Base-by-base conservation (phyloP, 257 asterid genomes). In the Knoxia roxburghii region DNA sequence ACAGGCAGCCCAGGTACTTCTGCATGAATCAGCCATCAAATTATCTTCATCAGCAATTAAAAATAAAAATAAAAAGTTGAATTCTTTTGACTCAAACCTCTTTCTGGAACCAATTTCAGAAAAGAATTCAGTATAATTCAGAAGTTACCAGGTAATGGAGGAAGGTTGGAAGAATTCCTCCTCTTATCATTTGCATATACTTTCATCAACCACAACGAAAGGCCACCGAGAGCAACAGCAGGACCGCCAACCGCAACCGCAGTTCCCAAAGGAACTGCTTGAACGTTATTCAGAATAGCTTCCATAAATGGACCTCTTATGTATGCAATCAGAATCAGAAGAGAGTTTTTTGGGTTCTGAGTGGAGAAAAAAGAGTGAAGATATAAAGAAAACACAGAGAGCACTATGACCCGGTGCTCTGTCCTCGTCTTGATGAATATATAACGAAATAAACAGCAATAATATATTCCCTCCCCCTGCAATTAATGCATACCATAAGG, bases 1-100 rank as follows among this genome's bases (percentile, higher is more conserved):
- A 86, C 76, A 1, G 97, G 96, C 39, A 88, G 45, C 12, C 99
- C 99, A 26, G 93, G 86, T 14, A 93, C 80, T 72, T 69, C 99
- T 90, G 86, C 91, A 84, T 26, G 62, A 79, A 77, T 20, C 10
- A 29, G n/a, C 7, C 30, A 54, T 18, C 32, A 3, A 26, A 3
- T 37, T 29, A 6, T 32, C 40, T 30, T 35, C 55, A 21, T 15
- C 50, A 53, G 20, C 24, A 23, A 18, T n/a, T 30, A 59, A 46
- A 2, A 8, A 2, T 12, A 30, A 1, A 58, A 29, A 57, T 2
- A 32, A 37, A 37, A 37, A 9, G 41, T 37, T 9, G 4, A 29
- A n/a, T n/a, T n/a, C n/a, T n/a, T n/a, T n/a, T n/a, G n/a, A n/a
- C n/a, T n/a, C n/a, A n/a, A n/a, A n/a, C 40, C 21, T 9, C 14